phyloP scores from a whole-genome alignment of 176 grass and related monocot species.

The Bolboschoenus planiculmis region DNA sequence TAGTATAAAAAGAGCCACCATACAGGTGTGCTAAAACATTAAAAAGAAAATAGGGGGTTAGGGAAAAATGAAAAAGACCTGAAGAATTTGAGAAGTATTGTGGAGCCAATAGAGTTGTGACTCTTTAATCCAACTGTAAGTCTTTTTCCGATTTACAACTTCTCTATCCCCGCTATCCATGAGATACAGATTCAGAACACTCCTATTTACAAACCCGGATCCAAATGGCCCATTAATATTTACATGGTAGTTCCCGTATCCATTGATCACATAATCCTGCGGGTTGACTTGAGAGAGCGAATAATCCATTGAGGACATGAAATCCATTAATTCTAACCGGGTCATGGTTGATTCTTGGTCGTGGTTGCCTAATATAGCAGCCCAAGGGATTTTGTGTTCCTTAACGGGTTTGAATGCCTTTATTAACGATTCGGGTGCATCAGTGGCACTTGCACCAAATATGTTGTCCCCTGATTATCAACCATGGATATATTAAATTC shows the following conservation, averaged over 20 bases:
- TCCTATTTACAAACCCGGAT: conserved; percentile 53
- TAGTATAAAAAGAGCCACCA: background rate
- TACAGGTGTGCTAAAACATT: background rate
- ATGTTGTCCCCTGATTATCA: conserved; percentile 81
- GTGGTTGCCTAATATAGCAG: conserved; percentile 84
- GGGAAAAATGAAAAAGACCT: conserved; percentile 34
- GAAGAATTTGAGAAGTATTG: conserved; percentile 40
- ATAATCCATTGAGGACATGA: conserved; percentile 90
- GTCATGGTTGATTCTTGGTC: conserved; percentile 95
- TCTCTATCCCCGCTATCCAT: conserved; percentile 78
- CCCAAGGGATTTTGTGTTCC: conserved; percentile 67
- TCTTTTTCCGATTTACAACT: conserved; percentile 51
- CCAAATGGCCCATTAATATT: conserved; percentile 58
- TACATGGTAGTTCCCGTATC: conserved; percentile 82
- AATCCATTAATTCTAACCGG: conserved; percentile 63
- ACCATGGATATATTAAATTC: conserved; percentile 1
- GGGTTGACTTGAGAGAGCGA: conserved; percentile 89
- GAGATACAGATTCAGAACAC: conserved; percentile 86
- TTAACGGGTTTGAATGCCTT: conserved; percentile 62
- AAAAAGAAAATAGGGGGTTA: background rate
- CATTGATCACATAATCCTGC: conserved; percentile 58
- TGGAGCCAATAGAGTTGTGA: conserved; percentile 73
- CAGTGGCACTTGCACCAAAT: conserved; percentile 81
- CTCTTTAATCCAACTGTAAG: conserved; percentile 89
- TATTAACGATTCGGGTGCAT: conserved; percentile 89